Percentiles rank a stretch among this genome's conserved stretches.
Conservation (phyloP, 2,329 filamentous ascomycete genomes). For the Fusarium oxysporum region DNA sequence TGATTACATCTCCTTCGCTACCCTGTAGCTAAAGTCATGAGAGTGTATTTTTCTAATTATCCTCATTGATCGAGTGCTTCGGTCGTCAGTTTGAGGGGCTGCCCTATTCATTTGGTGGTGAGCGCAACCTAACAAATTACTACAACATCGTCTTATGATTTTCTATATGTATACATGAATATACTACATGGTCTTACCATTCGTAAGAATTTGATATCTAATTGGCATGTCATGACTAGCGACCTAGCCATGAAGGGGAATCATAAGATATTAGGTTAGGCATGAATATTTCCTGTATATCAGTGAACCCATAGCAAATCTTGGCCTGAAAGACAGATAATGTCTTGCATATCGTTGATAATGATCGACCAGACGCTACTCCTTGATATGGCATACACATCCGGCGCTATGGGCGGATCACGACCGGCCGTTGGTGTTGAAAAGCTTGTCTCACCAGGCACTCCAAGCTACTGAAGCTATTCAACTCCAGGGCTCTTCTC, state of each 20-base stretch:
- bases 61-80: neutral
- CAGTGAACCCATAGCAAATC: neutral
- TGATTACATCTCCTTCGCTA: slow-evolving; percentile 6
- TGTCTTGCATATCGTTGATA: neutral
- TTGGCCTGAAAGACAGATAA: neutral
- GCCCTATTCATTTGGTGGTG: neutral
- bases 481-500: neutral
- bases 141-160: neutral
- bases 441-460: neutral
- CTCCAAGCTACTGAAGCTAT: neutral
- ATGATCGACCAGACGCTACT: slow-evolving; percentile 10
- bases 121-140: neutral
- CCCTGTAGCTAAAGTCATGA: slow-evolving; percentile 21
- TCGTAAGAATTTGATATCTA: neutral
- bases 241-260: neutral
- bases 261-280: neutral
- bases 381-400: slow-evolving; percentile 7
- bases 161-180: neutral
- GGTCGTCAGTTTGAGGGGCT: neutral
- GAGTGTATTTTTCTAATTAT: neutral
- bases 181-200: too few species aligned
- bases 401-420: slow-evolving; percentile 16
- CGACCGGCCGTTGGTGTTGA: slow-evolving; percentile 3
- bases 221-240: neutral
- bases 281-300: neutral